Evolutionary conservation across 2,329 filamentous ascomycete species (phyloP).

Genomic region (Apiospora pterosperma): DNA sequence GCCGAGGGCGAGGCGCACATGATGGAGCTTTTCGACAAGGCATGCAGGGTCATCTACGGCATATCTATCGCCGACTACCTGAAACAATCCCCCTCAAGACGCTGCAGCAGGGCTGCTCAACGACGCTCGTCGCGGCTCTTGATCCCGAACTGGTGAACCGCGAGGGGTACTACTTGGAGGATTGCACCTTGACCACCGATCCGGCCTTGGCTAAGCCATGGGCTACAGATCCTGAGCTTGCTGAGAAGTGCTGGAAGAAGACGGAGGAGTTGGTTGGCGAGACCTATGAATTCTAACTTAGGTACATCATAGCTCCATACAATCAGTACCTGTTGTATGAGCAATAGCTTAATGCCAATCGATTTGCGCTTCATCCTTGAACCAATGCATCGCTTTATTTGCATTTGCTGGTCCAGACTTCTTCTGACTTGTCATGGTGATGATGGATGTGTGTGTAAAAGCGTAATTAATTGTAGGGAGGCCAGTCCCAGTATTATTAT

Average conservation of each 20-base stretch:
- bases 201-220: constrained; percentile 24
- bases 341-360: background rate
- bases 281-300: constrained; percentile 24
- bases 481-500: background rate
- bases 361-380: background rate
- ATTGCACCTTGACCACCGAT: constrained; percentile 29
- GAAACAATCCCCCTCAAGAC: constrained; percentile 23
- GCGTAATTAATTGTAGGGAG: background rate
- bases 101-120: constrained; percentile 38
- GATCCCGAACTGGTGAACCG: constrained; percentile 33
- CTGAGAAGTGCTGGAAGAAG: constrained; percentile 33
- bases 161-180: constrained; percentile 29
- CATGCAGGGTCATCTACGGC: constrained; percentile 19
- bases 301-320: background rate
- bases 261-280: constrained; percentile 35
- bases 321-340: background rate
- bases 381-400: background rate
- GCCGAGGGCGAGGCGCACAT: constrained; percentile 9
- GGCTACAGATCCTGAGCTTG: constrained; percentile 31
- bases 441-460: background rate
- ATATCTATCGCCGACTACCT: constrained; percentile 18
- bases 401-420: background rate
- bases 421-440: background rate
- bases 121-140: constrained; percentile 39
- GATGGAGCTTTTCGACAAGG: constrained; percentile 17